Evolutionary conservation across 345 rosid genomes (phyloP).

Genomic region (Eucalyptus sp.): DNA sequence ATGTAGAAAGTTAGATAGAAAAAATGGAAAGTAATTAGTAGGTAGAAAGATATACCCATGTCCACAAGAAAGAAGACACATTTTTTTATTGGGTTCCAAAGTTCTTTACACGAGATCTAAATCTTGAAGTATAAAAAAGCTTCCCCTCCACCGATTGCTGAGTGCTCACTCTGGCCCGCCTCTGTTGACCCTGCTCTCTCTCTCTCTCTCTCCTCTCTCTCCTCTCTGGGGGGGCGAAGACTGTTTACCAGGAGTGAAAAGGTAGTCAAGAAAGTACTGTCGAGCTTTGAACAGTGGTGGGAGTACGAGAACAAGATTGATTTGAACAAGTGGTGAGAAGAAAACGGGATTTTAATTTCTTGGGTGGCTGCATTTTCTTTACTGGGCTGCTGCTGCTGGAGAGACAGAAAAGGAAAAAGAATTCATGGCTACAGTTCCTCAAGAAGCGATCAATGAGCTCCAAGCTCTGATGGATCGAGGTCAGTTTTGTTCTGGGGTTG

Average conservation of each 20-base stretch:
- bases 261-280: neutral
- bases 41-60: neutral
- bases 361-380: neutral
- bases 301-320: neutral
- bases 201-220: neutral
- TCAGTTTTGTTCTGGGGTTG: neutral
- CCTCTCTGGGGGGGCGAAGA: neutral
- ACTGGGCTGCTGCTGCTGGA: neutral
- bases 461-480: slow-evolving; percentile 12
- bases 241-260: neutral
- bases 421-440: slow-evolving; percentile 29
- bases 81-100: neutral
- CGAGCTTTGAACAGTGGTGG: neutral
- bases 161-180: neutral
- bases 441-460: slow-evolving; percentile 42
- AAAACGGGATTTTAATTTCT: neutral
- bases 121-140: neutral
- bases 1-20: neutral
- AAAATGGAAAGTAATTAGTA: neutral
- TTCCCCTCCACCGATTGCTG: neutral
- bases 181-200: neutral
- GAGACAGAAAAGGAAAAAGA: neutral
- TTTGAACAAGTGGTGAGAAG: neutral
- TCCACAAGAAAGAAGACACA: neutral
- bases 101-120: neutral